Base-by-base conservation (phyloP, 331 rosid species). In the Acacia pycnantha region DNA sequence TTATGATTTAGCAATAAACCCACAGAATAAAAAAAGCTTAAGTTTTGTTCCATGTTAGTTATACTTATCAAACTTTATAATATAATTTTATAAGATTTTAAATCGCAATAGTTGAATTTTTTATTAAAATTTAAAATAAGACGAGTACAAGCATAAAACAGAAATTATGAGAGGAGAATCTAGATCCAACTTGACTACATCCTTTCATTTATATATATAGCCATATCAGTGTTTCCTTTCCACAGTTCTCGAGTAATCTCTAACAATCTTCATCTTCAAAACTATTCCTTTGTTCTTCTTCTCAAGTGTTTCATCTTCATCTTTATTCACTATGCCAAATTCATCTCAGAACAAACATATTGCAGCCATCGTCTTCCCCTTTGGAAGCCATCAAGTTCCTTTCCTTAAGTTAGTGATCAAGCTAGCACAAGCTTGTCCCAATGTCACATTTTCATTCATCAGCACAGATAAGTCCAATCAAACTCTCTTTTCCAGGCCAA, bases 391-490 rank as follows among this genome's bases (percentile, higher is more conserved):
- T 54, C 85, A 86, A 8, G 2, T 44, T 18, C 35, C 84, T 4
- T 78, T 82, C 21, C 43, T 87, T 0, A 77, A 77, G 67, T 74
- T 87, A 3, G 59, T 82, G 10, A 56, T 79, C 22, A 85, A 82
- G 56, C 77, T 87, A 18, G 81, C 85, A 12, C 76, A 54, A 7
- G 81, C 83, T 3, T 50, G 83, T 41, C 87, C 88, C 15, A 14
- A 83, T 31, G 40, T 61, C 2, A 14, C 72, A 4, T 85, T 87
- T 73, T 87, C 90, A 22, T 87, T 87, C 82, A 40, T 87, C 16
- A 81, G 70, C 33, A 80, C 87, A 0, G 5, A 67, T 0, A 33
- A 65, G 3, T 82, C 83, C 29, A 85, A 85, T 56, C 15, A 69
- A 18, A 53, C 77, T 35, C 81, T 85, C 26, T 46, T 85, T 81